phyloP scores from a whole-genome alignment of 2,329 filamentous ascomycete genomes.

The Alternaria sp. region DNA sequence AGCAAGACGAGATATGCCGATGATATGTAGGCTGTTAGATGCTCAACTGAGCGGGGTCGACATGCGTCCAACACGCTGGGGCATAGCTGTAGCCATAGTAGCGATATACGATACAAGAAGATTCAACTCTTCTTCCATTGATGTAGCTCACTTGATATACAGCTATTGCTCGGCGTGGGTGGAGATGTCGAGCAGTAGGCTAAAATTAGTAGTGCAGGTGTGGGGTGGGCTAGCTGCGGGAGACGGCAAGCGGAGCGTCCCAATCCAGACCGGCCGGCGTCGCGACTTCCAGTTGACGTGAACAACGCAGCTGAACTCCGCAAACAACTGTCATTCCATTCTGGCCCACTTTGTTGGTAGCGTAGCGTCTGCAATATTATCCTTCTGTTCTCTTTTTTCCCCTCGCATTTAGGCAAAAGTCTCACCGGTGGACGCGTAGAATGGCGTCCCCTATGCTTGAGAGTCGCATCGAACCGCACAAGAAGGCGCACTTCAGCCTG shows the following conservation, averaged over 20 bases:
- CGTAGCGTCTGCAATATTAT: not conserved
- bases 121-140: not conserved
- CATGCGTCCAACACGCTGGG: not conserved
- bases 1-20: not conserved
- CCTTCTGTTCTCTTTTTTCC: not conserved
- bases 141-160: not conserved
- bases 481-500: slow-evolving; percentile 48
- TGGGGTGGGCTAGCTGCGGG: slow-evolving; percentile 10
- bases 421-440: not conserved
- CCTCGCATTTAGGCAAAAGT: not conserved
- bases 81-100: not conserved
- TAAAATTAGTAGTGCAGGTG: slow-evolving; percentile 3
- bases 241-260: slow-evolving; percentile 10
- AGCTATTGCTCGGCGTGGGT: not conserved
- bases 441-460: slow-evolving; percentile 50
- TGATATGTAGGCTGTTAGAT: not conserved
- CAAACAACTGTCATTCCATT: slow-evolving; percentile 4
- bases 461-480: slow-evolving; percentile 46
- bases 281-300: not conserved
- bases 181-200: not conserved
- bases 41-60: not conserved
- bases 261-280: slow-evolving; percentile 9
- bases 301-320: not conserved
- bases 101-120: not conserved
- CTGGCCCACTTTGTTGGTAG: not conserved